Percentiles rank a stretch among this genome's conserved stretches.
These are phyloP conservation scores for Exophiala phaeomuriformis DNA, from an alignment of 2,329 filamentous ascomycete genomes.

Conservation along the genomic window DNA sequence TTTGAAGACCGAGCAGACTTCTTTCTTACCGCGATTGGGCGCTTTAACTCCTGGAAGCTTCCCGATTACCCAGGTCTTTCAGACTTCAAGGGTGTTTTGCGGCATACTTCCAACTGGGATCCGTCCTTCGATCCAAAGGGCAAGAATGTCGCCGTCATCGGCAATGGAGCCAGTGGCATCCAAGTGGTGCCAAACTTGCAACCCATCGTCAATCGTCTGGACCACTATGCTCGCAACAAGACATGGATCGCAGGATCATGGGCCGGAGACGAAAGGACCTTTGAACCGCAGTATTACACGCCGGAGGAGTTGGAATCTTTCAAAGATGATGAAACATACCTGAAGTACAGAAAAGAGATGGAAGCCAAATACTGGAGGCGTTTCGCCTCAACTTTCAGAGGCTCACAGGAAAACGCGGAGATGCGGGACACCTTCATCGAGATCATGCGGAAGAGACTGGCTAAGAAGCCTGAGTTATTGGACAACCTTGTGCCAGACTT, in stretches of 20 bases:
- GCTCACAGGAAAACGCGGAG: constrained; percentile 17
- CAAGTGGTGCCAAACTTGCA: constrained; percentile 36
- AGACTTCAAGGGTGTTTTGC: constrained; percentile 33
- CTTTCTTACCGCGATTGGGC: constrained; percentile 52
- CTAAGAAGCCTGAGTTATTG: constrained; percentile 32
- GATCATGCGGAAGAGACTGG: constrained; percentile 23
- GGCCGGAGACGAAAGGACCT: constrained; percentile 29
- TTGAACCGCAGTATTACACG: constrained; percentile 25
- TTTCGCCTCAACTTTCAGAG: constrained; percentile 23
- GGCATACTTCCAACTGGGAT: constrained; percentile 40
- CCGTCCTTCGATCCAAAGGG: constrained; percentile 33
- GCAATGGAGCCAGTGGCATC: constrained; percentile 29
- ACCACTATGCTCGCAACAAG: constrained; percentile 28
- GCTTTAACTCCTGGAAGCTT: constrained; percentile 36
- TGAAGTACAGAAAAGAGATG: constrained; percentile 33
- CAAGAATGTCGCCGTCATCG: constrained; percentile 28
- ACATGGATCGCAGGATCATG: constrained; percentile 32
- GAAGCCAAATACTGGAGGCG: constrained; percentile 28
- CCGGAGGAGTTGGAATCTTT: constrained; percentile 26
- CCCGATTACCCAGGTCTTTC: constrained; percentile 29
- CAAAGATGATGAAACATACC: constrained; percentile 23
- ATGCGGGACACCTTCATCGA: constrained; percentile 18
- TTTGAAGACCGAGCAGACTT: constrained; percentile 42
- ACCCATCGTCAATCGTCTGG: constrained; percentile 29
- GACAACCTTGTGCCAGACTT: constrained; percentile 37